Percentiles rank a stretch among this genome's conserved stretches.
phyloP scores from a whole-genome alignment of 371 early-diverging fungal species.

The Rhizopus arrhizus region DNA sequence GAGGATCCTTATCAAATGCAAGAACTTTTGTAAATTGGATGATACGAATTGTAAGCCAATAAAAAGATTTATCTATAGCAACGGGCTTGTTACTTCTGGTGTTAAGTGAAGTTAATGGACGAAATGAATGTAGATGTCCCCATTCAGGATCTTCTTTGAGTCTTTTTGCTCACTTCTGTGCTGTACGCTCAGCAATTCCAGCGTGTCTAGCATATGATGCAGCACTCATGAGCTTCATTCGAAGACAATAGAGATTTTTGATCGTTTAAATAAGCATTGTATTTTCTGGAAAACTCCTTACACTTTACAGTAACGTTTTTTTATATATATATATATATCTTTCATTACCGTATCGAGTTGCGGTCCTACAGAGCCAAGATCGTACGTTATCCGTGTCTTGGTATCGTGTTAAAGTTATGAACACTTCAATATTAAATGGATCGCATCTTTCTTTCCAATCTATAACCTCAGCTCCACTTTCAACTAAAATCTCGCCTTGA shows the following conservation, averaged over 20 bases:
- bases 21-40: slow-evolving; percentile 8
- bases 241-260: no score
- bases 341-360: neutral
- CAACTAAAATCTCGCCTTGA: slow-evolving; percentile 8
- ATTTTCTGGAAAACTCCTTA: no score
- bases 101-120: slow-evolving; percentile 8
- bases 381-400: slow-evolving; percentile 3
- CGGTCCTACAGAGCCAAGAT: slow-evolving; percentile 1
- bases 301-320: no score
- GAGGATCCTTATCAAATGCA: slow-evolving; percentile 1
- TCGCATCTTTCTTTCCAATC: neutral
- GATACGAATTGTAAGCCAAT: slow-evolving; percentile 7
- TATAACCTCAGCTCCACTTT: slow-evolving; percentile 4
- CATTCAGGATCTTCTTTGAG: no score
- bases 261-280: no score
- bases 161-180: no score
- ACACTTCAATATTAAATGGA: slow-evolving; percentile 3
- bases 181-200: no score
- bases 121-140: neutral
- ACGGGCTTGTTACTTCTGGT: slow-evolving; percentile 5
- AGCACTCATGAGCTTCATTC: no score
- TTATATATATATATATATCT: no score
- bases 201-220: no score
- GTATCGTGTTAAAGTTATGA: slow-evolving; percentile 9
- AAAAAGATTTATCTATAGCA: slow-evolving; percentile 8